Evolutionary conservation across 2,329 filamentous ascomycete genomes (phyloP).

Genomic region (Sporothrix globosa): DNA sequence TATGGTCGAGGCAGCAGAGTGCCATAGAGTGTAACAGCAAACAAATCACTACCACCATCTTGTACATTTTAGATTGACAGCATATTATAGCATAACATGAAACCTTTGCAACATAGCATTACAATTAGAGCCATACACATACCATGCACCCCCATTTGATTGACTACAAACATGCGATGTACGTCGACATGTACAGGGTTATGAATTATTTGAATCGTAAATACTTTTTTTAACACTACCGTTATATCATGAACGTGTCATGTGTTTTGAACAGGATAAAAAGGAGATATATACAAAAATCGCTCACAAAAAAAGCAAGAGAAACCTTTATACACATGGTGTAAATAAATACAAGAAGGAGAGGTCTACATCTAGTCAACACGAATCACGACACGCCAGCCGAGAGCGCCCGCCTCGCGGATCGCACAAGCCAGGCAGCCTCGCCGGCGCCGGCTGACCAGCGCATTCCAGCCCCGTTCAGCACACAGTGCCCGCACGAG

Average conservation of each 20-base stretch:
- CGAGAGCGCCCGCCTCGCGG: slow-evolving; percentile 71
- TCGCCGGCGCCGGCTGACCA: slow-evolving; percentile 67
- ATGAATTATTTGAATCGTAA: too few relatives aligned
- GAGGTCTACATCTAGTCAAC: slow-evolving; percentile 49
- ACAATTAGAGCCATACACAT: neutral
- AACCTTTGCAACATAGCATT: neutral
- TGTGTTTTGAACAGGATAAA: neutral
- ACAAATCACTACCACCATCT: neutral
- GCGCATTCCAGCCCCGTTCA: slow-evolving; percentile 72
- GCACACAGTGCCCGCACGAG: slow-evolving; percentile 73
- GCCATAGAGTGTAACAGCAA: neutral
- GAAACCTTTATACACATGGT: neutral
- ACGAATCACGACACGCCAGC: slow-evolving; percentile 68
- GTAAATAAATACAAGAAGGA: neutral
- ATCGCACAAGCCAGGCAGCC: slow-evolving; percentile 76
- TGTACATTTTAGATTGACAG: slow-evolving; percentile 4
- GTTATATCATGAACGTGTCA: neutral
- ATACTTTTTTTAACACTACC: neutral
- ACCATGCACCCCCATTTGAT: neutral
- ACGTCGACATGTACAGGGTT: too few relatives aligned
- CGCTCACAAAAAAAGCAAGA: neutral
- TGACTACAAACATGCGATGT: too few relatives aligned
- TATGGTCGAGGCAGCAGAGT: neutral
- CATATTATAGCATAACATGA: neutral
- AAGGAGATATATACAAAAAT: neutral